phyloP scores from a whole-genome alignment of 23 red algal genomes.

The Gracilariopsis chorda region DNA sequence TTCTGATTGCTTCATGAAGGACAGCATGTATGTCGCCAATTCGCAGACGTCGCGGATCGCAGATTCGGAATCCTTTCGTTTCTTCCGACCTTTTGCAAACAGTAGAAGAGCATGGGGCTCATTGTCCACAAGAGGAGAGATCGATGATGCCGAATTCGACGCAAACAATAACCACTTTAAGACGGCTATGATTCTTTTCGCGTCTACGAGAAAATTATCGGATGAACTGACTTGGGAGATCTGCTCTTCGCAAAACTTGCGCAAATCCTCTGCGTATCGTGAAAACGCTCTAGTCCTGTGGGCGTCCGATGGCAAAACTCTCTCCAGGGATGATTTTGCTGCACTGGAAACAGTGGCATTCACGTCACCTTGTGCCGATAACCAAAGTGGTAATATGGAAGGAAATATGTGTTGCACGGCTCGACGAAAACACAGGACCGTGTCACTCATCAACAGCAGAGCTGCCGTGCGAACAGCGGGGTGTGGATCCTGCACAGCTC shows the following conservation, averaged over 20 bases:
- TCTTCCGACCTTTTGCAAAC: conserved; percentile 24
- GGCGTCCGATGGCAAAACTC: not conserved
- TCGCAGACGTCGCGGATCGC: conserved; percentile 25
- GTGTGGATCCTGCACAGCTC: not conserved
- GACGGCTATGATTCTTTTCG: conserved; percentile 26
- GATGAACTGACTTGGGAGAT: not conserved
- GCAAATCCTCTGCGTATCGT: conserved; percentile 22
- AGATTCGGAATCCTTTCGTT: not conserved
- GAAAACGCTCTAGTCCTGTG: conserved; percentile 16
- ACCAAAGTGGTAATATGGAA: conserved; percentile 32
- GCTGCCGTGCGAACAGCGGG: conserved; percentile 32
- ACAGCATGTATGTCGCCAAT: not conserved
- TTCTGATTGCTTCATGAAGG: not conserved
- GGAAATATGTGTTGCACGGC: conserved; percentile 36
- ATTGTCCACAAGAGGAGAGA: conserved; percentile 20
- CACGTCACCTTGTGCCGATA: conserved; percentile 41
- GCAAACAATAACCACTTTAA: conserved; percentile 32
- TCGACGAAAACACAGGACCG: conserved; percentile 26
- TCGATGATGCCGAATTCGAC: not conserved
- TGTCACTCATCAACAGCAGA: conserved; percentile 16
- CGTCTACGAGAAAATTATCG: conserved; percentile 31
- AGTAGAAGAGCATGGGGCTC: conserved; percentile 8
- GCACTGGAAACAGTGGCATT: not conserved
- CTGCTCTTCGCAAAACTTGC: not conserved
- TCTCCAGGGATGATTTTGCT: conserved; percentile 6